Percentiles rank a stretch among this genome's conserved stretches.
Conservation (phyloP, 208 protist species). For the Trypanosoma vivax region DNA sequence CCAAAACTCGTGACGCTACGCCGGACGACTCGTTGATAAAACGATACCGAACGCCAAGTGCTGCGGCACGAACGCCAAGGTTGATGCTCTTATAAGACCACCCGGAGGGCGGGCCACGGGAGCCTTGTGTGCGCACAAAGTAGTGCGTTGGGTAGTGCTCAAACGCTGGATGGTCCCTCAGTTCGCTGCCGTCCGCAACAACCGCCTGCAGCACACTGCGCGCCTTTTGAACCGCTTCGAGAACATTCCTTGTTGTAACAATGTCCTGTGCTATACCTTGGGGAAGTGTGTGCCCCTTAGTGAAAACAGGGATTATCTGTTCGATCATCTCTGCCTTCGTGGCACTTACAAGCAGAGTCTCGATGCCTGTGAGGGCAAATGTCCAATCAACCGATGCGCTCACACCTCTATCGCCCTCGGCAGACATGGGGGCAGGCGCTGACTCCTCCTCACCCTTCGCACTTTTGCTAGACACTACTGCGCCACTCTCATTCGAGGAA, state of each 20-base stretch:
- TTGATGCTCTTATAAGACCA: conserved; percentile 63
- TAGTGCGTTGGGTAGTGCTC: conserved; percentile 52
- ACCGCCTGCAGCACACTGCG: conserved; percentile 14
- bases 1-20: conserved; percentile 20
- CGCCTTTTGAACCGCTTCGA: conserved; percentile 50
- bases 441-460: background rate
- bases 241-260: conserved; percentile 41
- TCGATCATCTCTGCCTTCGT: conserved; percentile 48
- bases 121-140: conserved; percentile 38
- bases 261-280: conserved; percentile 35
- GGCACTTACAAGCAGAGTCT: conserved; percentile 46
- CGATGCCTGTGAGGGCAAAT: conserved; percentile 51
- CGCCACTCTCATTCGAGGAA: background rate
- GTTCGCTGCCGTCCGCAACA: background rate
- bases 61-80: conserved; percentile 50
- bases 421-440: background rate
- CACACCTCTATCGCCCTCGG: background rate
- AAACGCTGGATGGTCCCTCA: conserved; percentile 34
- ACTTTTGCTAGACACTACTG: background rate
- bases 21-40: conserved; percentile 10
- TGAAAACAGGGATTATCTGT: conserved; percentile 54
- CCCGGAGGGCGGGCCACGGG: conserved; percentile 41
- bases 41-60: conserved; percentile 48
- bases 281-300: conserved; percentile 42
- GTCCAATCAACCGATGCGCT: conserved; percentile 20